phyloP scores from a whole-genome alignment of 306 rosid genomes.

The Cicer judaicum region DNA sequence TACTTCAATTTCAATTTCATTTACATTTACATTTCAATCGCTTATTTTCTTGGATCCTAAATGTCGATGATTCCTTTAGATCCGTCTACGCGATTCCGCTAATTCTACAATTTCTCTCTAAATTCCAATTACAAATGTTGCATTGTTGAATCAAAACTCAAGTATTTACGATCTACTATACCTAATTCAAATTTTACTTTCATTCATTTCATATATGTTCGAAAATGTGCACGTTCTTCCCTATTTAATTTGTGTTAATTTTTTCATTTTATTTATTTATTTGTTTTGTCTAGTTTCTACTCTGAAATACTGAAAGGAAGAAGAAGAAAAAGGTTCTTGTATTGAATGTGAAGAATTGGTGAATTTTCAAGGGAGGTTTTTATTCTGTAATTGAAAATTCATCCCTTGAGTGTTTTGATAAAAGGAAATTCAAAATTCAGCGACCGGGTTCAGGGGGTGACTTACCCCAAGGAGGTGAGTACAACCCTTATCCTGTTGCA shows the following conservation, averaged over 20 bases:
- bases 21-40: background rate
- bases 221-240: background rate
- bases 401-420: constrained; percentile 36
- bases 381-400: constrained; percentile 3
- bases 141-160: background rate
- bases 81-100: background rate
- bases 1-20: constrained; percentile 4
- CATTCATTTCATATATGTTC: constrained; percentile 7
- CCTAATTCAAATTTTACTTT: background rate
- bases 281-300: constrained; percentile 1
- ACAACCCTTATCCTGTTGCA: constrained; percentile 68
- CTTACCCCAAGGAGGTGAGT: constrained; percentile 94
- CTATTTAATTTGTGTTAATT: background rate
- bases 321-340: constrained; percentile 32
- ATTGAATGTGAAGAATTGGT: constrained; percentile 20
- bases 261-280: background rate
- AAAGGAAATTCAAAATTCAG: constrained; percentile 75
- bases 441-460: constrained; percentile 97
- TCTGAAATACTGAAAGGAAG: constrained; percentile 12
- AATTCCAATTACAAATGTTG: constrained; percentile 6
- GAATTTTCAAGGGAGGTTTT: constrained; percentile 16
- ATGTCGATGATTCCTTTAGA: constrained; percentile 17
- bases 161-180: constrained; percentile 21
- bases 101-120: constrained; percentile 10
- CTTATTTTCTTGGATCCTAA: constrained; percentile 10